Percentiles rank a stretch among this genome's conserved stretches.
Conservation (phyloP, 1,284 basidiomycete genomes). For the Cutaneotrichosporon cyanovorans region DNA sequence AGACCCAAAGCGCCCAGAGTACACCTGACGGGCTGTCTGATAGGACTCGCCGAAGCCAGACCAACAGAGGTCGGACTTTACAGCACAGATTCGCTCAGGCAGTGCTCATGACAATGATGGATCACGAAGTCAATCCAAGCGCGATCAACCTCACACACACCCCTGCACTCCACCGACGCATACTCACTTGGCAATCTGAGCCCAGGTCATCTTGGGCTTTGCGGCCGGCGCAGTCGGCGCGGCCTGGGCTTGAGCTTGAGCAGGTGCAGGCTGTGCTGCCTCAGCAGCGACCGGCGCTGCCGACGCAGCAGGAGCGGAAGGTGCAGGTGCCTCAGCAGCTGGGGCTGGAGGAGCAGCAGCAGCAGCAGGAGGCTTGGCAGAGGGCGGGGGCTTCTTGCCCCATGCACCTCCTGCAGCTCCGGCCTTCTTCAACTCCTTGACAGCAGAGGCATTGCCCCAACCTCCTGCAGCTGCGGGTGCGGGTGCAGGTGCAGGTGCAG, state of each 20-base stretch:
- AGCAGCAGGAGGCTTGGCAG: conserved; percentile 11
- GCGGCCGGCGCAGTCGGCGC: conserved; percentile 13
- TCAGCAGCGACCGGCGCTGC: conserved; percentile 16
- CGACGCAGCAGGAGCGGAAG: conserved; percentile 6
- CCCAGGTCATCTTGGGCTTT: conserved; percentile 47
- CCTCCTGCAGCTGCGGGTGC: neutral
- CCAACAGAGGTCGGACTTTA: no score
- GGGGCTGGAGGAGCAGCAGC: conserved; percentile 15
- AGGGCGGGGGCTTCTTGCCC: conserved; percentile 24
- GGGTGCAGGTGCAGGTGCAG: no score
- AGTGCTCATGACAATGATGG: no score
- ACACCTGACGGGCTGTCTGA: no score
- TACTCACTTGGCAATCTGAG: conserved; percentile 47
- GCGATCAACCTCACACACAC: no score
- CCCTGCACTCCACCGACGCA: no score
- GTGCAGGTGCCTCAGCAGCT: conserved; percentile 7
- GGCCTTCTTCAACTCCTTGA: conserved; percentile 37
- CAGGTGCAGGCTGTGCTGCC: conserved; percentile 13
- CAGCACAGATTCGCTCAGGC: no score
- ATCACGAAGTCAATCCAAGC: no score
- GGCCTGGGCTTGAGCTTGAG: neutral
- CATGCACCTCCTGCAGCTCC: conserved; percentile 29
- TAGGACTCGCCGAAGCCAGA: no score
- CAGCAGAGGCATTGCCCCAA: conserved; percentile 24
- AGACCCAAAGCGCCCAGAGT: no score